Evolutionary conservation across 2,329 filamentous ascomycete species (phyloP), one percentile per base, ranked within the genome.

Genomic region (Calonectria ilicicola): DNA sequence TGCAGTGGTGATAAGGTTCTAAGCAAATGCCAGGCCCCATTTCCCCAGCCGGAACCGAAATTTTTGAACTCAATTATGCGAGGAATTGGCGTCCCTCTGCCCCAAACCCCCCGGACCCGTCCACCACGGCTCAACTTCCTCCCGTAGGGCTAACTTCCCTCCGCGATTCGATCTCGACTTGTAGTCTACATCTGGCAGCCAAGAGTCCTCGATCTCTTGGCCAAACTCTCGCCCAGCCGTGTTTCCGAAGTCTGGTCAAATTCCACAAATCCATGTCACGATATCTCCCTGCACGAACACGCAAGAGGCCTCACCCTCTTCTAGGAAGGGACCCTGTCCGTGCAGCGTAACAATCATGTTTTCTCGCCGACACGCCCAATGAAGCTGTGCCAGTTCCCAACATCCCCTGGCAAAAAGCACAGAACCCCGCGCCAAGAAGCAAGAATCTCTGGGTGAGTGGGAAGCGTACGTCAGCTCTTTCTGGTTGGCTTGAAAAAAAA

Each of bases 381-480:
- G 63, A 73, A 40, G 68, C 23, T 26, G 8, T 21, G 40, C 46
- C 32, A 70, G 67, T 70, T 73, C 64, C 53, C 56, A 70, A 70
- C 27, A 21, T 56, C 64, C 64, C 53, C 35, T 15, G 49, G 23
- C 49, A 9, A 27, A 29, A 63, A 29, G 64, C 60, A 35, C 40
- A 53, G 68, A 44, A 49, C 23, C 44, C 46, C 56, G 9, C 65
- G 26, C 14, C 26, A 17, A 27, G 15, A 21, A 23, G n/a, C 21
- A 44, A 49, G 27, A 40, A 17, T 14, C 17, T 35, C 26, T 32
- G 10, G 23, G 65, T 23, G 10, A 21, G 65, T 23, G 35, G 38
- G 42, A 23, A 19, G 38, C 51, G 65, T 69, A 69, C 66, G 58
- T 64, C 58, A 56, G 68, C 67, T 26, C 29, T 29, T 32, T 19